Evolutionary conservation across 371 early-diverging fungal genomes (phyloP), one percentile per base, ranked within the genome.

Genomic region (Blakeslea trispora): DNA sequence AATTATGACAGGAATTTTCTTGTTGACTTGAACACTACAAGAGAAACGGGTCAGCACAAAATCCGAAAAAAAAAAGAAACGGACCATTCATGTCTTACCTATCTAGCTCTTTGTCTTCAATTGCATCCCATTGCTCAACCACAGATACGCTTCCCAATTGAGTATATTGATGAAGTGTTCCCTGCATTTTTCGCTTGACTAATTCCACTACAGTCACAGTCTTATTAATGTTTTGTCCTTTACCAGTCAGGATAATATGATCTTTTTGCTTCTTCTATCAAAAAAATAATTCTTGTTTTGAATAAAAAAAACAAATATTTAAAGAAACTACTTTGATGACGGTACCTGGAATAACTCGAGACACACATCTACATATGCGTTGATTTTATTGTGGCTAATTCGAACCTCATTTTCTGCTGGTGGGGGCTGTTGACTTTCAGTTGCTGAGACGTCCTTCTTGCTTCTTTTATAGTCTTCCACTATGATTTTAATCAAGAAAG

Each of bases 141-240:
- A 77, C 71, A 9, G 74, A 71, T 8, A 75, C 66, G 44, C 74
- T 81, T 9, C 85, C 85, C 7, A 85, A 63, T 34, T 85, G 82
- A 28, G 82, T 85, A 44, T 82, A 85, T 43, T 85, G 85, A 56
- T 85, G 83, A 21, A 85, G 46, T 1, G 77, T 61, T 0, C 85
- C 85, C 48, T 78, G 74, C 71, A 81, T 68, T 11, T 74, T 61
- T 45, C 88, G 72, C 46, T 86, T 88, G 18, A 83, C 71, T 47
- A 88, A 84, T 53, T 88, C 88, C 10, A 79, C 82, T 3, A 88
- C 82, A 0, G 86, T 81, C 0, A 88, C 85, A 19, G 86, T 79
- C 37, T 85, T 85, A 55, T 82, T 81, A 45, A 88, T 73, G 22
- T 71, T 61, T 31, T 66, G 68, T 1, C 86, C 86, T 51, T 82